Base-by-base conservation (phyloP, 2,329 filamentous ascomycete species). In the Fusarium sp. region DNA sequence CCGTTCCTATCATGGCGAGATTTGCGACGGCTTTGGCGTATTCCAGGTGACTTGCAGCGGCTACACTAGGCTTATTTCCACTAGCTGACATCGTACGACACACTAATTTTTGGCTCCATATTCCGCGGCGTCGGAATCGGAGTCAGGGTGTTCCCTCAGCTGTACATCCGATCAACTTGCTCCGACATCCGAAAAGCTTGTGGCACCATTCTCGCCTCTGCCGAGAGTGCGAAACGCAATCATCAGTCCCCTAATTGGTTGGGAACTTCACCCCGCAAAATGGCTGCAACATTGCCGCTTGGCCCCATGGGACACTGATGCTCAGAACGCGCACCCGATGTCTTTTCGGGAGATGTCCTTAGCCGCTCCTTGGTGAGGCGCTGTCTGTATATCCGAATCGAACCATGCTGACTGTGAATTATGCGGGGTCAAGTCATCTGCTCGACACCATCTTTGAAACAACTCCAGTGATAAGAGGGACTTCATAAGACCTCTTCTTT, bases 341-440 rank as follows among this genome's bases (percentile, higher is more conserved):
- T 49, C 33, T 32, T 38, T 60, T 63, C 59, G 44, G 64, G 44
- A 64, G 28, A 50, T 28, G 60, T 25, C 65, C 67, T 67, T 72
- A 73, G 60, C 70, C 70, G 70, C 70, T 56, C 66, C 35, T 50
- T 60, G 69, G 33, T 46, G 21, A 30, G 28, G 23, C 38, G 33
- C 30, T 44, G 37, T 32, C 23, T 59, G 33, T 59, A 56, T 71
- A 72, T 62, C 70, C 70, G 70, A 62, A 49, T 67, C 52, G 32
- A 63, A 61, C 59, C 49, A 71, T 38, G 38, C 59, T 74, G 63
- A 60, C 53, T 46, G 21, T 56, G 37, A 43, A 61, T 72, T 74
- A 66, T 70, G 71, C 71, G 71, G 71, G 71, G 71, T 67, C 57
- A 33, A 35, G 58, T 61, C 59, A 72, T 65, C 43, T 57, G 46